These are phyloP conservation scores for Bothriochloa decipiens DNA, from an alignment of 176 grass and related monocot genomes.

Conservation along the genomic window DNA sequence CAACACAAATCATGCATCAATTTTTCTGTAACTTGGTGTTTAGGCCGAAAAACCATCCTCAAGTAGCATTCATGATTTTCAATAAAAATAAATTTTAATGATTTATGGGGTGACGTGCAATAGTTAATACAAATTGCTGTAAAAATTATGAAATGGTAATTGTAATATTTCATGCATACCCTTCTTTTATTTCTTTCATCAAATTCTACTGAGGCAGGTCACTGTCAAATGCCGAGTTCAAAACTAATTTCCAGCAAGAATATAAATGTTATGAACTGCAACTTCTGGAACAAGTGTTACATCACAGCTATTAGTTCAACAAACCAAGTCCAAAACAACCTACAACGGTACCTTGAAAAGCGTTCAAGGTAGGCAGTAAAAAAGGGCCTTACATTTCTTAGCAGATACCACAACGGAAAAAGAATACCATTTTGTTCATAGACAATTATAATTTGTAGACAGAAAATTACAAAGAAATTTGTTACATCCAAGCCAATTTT, in stretches of 20 bases:
- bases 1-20: not conserved
- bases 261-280: not conserved
- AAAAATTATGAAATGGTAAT: not conserved
- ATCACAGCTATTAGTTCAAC: not conserved
- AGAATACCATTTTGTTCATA: not conserved
- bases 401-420: not conserved
- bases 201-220: not conserved
- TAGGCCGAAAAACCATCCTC: not conserved
- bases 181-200: not conserved
- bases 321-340: not conserved
- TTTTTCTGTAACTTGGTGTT: not conserved
- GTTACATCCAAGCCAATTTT: not conserved
- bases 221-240: not conserved
- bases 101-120: not conserved
- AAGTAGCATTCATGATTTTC: not conserved
- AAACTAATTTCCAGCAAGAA: conserved; percentile 9
- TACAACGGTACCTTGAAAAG: not conserved
- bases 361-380: not conserved
- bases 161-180: not conserved
- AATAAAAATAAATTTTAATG: not conserved
- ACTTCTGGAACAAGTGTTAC: not conserved
- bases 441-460: not conserved
- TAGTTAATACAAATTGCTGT: not conserved
- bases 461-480: not conserved
- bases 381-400: not conserved